Conservation (phyloP, 1,284 basidiomycete genomes). For the Acaromyces ingoldii region DNA sequence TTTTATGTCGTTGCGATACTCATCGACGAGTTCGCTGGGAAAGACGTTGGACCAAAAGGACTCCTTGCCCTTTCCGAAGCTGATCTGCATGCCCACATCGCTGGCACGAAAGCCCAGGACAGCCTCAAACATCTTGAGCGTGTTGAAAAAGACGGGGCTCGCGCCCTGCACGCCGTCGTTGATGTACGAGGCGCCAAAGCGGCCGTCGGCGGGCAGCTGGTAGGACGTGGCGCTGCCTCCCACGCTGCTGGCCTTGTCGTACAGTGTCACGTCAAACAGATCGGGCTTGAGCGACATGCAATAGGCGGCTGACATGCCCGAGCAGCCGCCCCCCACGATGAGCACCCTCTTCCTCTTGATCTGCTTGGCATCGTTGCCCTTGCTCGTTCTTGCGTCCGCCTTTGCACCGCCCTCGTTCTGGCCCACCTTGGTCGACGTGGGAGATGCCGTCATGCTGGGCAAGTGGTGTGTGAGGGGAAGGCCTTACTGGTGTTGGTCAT, state of each 20-base stretch:
- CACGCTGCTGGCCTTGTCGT: constrained; percentile 35
- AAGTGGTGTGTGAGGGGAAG: too few species aligned
- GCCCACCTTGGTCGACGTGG: too few species aligned
- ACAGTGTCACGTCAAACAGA: constrained; percentile 36
- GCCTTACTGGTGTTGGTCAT: too few species aligned
- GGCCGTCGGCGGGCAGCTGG: constrained; percentile 27
- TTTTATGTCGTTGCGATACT: constrained; percentile 34
- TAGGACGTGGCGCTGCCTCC: constrained; percentile 44
- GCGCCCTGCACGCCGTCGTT: constrained; percentile 46
- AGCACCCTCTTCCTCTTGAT: constrained; percentile 40
- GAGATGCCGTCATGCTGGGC: too few species aligned
- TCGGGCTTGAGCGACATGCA: constrained; percentile 31
- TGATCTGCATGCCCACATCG: constrained; percentile 43
- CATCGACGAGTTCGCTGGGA: constrained; percentile 41
- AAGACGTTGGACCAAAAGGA: constrained; percentile 43
- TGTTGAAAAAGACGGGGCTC: constrained; percentile 41
- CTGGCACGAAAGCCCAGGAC: constrained; percentile 34
- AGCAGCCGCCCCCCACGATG: constrained; percentile 36
- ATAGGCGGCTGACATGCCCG: constrained; percentile 39
- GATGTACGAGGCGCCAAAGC: constrained; percentile 41
- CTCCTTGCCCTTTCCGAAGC: constrained; percentile 42
- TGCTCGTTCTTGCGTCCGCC: background rate
- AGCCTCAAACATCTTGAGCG: constrained; percentile 41
- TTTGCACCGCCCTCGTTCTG: too few species aligned
- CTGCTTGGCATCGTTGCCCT: background rate